Evolutionary conservation across 331 rosid genomes (phyloP).

Genomic region (Acacia concinna): DNA sequence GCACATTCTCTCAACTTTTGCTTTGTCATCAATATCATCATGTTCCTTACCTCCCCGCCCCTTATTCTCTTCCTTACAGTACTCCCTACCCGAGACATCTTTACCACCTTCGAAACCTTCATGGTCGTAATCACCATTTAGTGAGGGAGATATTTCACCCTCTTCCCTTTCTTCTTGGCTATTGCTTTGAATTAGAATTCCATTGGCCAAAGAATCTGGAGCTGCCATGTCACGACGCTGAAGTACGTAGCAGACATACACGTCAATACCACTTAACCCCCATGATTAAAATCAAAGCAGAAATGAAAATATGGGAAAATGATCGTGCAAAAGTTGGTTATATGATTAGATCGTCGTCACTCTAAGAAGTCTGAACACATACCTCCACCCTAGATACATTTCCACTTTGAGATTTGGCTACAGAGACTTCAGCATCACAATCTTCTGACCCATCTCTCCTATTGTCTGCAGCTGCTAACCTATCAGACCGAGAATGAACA

Average conservation of each 20-base stretch:
- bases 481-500: constrained; percentile 54
- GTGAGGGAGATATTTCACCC: constrained; percentile 93
- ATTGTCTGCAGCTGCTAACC: too few relatives aligned
- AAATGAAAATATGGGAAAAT: background rate
- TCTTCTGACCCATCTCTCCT: constrained; percentile 9
- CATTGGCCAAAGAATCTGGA: constrained; percentile 48
- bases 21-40: constrained; percentile 78
- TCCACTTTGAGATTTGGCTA: constrained; percentile 46
- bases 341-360: background rate
- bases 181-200: constrained; percentile 47
- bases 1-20: constrained; percentile 77
- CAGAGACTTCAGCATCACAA: constrained; percentile 46
- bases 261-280: background rate
- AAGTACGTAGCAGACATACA: constrained; percentile 30
- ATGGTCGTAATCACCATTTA: constrained; percentile 75
- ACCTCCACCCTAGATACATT: constrained; percentile 59
- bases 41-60: background rate
- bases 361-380: background rate
- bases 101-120: background rate
- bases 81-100: too few relatives aligned
- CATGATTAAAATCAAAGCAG: background rate
- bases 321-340: constrained; percentile 2
- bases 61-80: too few relatives aligned
- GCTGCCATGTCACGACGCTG: constrained; percentile 54
- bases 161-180: constrained; percentile 85